Evolutionary conservation across 139 green algal species (phyloP).

Genomic region (Tetradesmus obliquus): DNA sequence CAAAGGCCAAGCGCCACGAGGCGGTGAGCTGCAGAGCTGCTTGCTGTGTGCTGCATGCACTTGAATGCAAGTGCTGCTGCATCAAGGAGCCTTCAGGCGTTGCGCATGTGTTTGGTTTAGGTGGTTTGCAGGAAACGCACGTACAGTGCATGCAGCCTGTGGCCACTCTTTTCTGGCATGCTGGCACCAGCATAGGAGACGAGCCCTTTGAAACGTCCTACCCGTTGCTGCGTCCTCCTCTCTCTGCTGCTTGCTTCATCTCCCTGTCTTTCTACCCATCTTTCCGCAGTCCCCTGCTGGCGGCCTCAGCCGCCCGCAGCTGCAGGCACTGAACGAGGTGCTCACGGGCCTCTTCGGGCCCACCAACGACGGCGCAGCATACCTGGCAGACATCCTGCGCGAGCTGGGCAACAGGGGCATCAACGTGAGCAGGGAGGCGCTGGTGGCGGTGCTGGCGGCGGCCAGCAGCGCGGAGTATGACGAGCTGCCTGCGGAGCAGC

Average conservation of each 20-base stretch:
- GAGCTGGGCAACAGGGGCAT: neutral
- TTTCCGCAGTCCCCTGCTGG: neutral
- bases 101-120: too few species aligned
- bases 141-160: too few species aligned
- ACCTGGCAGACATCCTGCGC: neutral
- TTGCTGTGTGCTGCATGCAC: neutral
- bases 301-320: neutral
- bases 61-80: neutral
- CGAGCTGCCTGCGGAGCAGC: neutral
- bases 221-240: neutral
- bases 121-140: too few species aligned
- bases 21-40: conserved; percentile 8
- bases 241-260: neutral
- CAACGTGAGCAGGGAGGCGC: neutral
- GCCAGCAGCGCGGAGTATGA: conserved; percentile 19
- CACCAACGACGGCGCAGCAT: neutral
- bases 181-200: too few species aligned
- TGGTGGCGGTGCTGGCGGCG: neutral
- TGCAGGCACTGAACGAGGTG: conserved; percentile 16
- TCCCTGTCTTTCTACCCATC: neutral
- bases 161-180: too few species aligned
- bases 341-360: neutral
- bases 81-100: neutral
- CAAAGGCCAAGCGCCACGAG: neutral
- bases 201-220: too few species aligned